Evolutionary conservation across 1,284 basidiomycete species (phyloP).

Genomic region (Leucoagaricus sp.): DNA sequence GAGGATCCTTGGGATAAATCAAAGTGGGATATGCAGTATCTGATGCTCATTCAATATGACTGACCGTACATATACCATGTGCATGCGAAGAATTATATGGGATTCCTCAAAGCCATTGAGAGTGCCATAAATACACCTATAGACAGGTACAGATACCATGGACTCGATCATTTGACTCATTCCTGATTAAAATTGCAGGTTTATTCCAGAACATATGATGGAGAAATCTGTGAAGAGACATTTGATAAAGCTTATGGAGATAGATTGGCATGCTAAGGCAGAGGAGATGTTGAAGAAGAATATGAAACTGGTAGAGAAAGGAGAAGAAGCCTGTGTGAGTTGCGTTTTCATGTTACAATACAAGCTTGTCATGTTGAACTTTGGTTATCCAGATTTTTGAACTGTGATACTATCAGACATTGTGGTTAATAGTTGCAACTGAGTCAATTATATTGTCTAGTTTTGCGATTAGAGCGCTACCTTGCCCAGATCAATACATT

Average conservation of each 20-base stretch:
- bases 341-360: not conserved
- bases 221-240: conserved; percentile 21
- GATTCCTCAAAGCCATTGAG: conserved; percentile 23
- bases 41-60: conserved; percentile 20
- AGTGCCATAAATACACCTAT: conserved; percentile 23
- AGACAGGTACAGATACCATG: conserved; percentile 15
- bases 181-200: conserved; percentile 12
- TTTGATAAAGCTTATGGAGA: conserved; percentile 23
- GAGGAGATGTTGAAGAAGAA: conserved; percentile 18
- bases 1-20: conserved; percentile 23
- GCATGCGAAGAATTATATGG: conserved; percentile 22
- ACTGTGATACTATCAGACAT: not conserved
- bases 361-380: not conserved
- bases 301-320: conserved; percentile 14
- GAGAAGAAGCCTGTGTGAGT: conserved; percentile 20
- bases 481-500: no score
- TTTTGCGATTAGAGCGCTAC: no score
- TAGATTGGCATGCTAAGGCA: conserved; percentile 24
- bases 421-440: no score
- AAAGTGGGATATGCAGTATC: conserved; percentile 25
- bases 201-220: conserved; percentile 26
- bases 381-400: conserved; percentile 5
- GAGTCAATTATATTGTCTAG: no score
- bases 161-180: not conserved
- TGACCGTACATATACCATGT: conserved; percentile 30